A percentile compares a stretch with the other conserved stretches of the same genome.
Conservation (phyloP, 1,284 basidiomycete species). For the Lignosus rhinocerotis region DNA sequence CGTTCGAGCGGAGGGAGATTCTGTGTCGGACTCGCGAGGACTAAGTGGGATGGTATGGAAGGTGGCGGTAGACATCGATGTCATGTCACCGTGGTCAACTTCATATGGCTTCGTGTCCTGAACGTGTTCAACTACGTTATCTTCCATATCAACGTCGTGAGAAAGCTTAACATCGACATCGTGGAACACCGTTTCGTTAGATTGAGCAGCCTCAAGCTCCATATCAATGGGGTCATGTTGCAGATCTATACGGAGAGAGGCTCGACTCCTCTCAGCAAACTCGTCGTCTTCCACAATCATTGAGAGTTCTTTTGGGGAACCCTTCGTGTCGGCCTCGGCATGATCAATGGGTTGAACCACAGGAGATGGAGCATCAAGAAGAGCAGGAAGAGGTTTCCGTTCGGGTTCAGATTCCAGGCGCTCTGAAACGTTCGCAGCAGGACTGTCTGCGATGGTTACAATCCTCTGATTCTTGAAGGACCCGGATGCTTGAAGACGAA, state of each 20-base stretch:
- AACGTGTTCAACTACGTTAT: background rate
- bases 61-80: slow-evolving; percentile 28
- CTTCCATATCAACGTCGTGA: slow-evolving; percentile 1
- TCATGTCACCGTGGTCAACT: slow-evolving; percentile 13
- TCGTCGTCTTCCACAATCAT: slow-evolving; percentile 75
- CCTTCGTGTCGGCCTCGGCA: slow-evolving; percentile 5
- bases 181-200: background rate
- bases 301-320: slow-evolving; percentile 48
- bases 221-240: background rate
- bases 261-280: slow-evolving; percentile 32
- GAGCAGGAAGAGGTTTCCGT: slow-evolving; percentile 8
- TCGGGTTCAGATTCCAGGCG: slow-evolving; percentile 19
- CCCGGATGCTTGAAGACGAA: slow-evolving; percentile 1
- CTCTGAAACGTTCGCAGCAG: slow-evolving; percentile 4
- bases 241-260: slow-evolving; percentile 8
- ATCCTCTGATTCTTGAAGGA: slow-evolving; percentile 18
- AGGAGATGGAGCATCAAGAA: background rate
- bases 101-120: slow-evolving; percentile 5
- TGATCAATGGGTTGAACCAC: background rate
- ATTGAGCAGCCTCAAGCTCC: background rate
- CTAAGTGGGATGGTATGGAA: slow-evolving; percentile 43
- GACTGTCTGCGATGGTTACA: slow-evolving; percentile 26
- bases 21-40: slow-evolving; percentile 21
- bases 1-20: background rate
- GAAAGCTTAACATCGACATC: background rate